Evolutionary conservation across 83 land plant genomes (phyloP), one percentile per base, ranked within the genome.

Genomic region (Isoetes engelmannii): DNA sequence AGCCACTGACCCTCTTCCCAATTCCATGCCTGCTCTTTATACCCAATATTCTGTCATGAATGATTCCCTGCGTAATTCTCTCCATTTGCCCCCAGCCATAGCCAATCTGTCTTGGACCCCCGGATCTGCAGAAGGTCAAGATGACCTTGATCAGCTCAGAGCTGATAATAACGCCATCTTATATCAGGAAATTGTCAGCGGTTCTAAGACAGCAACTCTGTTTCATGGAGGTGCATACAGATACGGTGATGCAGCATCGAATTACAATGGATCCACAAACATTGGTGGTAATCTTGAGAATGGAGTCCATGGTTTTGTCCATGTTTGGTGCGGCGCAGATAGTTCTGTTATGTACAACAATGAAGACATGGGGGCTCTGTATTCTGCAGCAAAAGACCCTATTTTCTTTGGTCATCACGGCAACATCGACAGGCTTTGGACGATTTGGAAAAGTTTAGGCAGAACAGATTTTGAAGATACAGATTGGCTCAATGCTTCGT

Each of bases 341-440:
- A 51, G 54, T n/a, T n/a, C 12, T 10, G n/a, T n/a, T n/a, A 51
- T 12, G 12, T 51, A 51, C 54, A 81, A 88, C 54, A 4, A 42
- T 3, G 54, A 51, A 15, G 54, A 51, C 15, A 51, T 51, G 54
- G 54, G 54, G 54, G 54, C 54, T 12, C 15, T 51, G 54, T 51
- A 51, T n/a, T 51, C 54, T 10, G 54, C 54, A 10, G 54, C 54
- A 10, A 51, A 15, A 1, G 54, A 51, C 15, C 54, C 54, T 12
- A 51, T 51, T n/a, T 51, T 51, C 54, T 51, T 51, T n/a, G 54
- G n/a, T n/a, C 54, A 51, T 51, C 54, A 51, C 15, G 54, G n/a
- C 12, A 51, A 51, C 54, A 15, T 51, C 1, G 54, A 51, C 15
- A 0, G 54, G n/a, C 15, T 51, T 12, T 51, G 54, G 54, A 3